Evolutionary conservation across 2,329 filamentous ascomycete genomes (phyloP).

Genomic region (Beauveria caledonica): DNA sequence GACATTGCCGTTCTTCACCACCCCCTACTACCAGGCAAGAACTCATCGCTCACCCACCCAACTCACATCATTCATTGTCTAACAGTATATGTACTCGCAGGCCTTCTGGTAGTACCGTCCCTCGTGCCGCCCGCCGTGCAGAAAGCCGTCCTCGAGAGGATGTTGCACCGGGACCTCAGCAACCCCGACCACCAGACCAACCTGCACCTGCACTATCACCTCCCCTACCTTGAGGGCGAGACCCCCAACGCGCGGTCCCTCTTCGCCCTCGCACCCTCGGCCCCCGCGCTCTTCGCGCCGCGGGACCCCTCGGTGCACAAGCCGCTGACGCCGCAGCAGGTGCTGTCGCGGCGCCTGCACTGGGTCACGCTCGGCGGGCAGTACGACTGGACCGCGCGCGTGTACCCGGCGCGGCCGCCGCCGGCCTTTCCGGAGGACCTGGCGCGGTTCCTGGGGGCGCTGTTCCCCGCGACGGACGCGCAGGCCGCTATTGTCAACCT

Average conservation of each 20-base stretch:
- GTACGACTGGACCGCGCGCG: conserved; percentile 88
- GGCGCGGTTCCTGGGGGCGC: conserved; percentile 51
- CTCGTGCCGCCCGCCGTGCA: conserved; percentile 66
- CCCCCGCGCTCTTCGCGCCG: conserved; percentile 49
- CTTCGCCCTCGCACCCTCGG: conserved; percentile 42
- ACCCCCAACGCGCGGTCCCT: conserved; percentile 35
- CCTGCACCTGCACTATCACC: conserved; percentile 71
- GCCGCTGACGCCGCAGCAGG: conserved; percentile 57
- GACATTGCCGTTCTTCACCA: conserved; percentile 54
- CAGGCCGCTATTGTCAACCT: conserved; percentile 93
- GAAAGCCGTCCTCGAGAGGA: conserved; percentile 56
- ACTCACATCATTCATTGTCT: neutral
- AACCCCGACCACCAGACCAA: conserved; percentile 75
- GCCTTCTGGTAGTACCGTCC: conserved; percentile 68
- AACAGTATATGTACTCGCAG: conserved; percentile 33
- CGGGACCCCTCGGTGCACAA: conserved; percentile 69
- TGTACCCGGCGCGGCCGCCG: conserved; percentile 60
- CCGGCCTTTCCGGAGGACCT: conserved; percentile 71
- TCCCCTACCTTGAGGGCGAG: conserved; percentile 46
- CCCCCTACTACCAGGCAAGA: conserved; percentile 58
- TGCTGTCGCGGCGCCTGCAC: conserved; percentile 72
- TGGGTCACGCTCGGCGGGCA: conserved; percentile 95
- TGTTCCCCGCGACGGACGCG: conserved; percentile 71
- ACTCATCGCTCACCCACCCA: neutral
- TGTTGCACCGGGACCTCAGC: conserved; percentile 71